Conservation (phyloP, 1,139 yeast genomes). For the Suhomyces wounanorum region DNA sequence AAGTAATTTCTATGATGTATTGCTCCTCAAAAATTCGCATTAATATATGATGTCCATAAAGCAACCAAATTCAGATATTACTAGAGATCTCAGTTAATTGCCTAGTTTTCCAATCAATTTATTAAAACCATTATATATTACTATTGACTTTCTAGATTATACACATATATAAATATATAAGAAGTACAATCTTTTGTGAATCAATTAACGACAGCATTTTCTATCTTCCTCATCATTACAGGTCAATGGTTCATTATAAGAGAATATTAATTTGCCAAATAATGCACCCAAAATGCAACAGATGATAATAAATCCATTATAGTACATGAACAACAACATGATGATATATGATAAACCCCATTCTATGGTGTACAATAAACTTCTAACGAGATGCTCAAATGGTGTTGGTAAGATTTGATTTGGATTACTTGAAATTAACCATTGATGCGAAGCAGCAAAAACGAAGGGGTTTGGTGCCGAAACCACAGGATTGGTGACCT, state of each 20-base stretch:
- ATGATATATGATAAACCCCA: conserved; percentile 66
- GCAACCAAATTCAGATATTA: too few species aligned
- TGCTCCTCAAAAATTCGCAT: too few species aligned
- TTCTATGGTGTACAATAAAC: conserved; percentile 53
- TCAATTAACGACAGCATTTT: conserved; percentile 17
- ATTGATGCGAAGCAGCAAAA: conserved; percentile 40
- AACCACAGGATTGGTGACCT: not conserved
- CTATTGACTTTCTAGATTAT: too few species aligned
- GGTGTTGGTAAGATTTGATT: conserved; percentile 36
- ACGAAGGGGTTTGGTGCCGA: conserved; percentile 14
- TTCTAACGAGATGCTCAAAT: conserved; percentile 51
- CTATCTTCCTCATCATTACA: conserved; percentile 28
- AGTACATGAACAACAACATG: conserved; percentile 74
- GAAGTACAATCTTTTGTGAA: too few species aligned
- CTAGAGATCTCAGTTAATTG: too few species aligned
- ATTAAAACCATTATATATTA: too few species aligned
- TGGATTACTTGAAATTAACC: conserved; percentile 30
- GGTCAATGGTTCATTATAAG: conserved; percentile 42
- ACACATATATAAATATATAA: too few species aligned
- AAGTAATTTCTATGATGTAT: too few species aligned
- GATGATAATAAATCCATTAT: conserved; percentile 67
- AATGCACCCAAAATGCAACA: conserved; percentile 64
- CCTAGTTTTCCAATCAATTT: too few species aligned
- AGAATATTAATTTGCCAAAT: conserved; percentile 56
- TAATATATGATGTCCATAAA: too few species aligned